Percentiles rank a stretch among this genome's conserved stretches.
These are phyloP conservation scores for Paraphoma sp. DNA, from an alignment of 2,329 filamentous ascomycete genomes.

Conservation along the genomic window DNA sequence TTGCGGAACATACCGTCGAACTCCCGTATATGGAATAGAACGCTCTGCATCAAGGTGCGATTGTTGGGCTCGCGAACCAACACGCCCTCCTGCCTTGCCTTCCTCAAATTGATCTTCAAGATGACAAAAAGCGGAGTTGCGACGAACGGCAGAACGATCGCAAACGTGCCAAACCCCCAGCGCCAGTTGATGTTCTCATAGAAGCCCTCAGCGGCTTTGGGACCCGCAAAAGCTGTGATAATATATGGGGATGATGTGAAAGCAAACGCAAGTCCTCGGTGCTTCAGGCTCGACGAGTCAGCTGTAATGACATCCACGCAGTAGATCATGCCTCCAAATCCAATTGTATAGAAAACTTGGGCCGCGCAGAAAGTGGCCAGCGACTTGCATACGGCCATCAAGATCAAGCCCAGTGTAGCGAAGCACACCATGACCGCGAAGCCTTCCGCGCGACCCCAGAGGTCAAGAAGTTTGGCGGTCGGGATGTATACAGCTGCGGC, in stretches of 20 bases:
- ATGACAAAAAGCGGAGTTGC: constrained; percentile 65
- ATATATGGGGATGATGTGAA: constrained; percentile 34
- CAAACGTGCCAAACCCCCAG: constrained; percentile 72
- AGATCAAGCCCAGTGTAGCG: constrained; percentile 56
- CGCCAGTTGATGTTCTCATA: constrained; percentile 44
- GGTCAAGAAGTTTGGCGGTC: constrained; percentile 47
- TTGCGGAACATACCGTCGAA: constrained; percentile 41
- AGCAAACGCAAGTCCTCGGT: constrained; percentile 66
- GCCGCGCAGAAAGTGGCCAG: constrained; percentile 48
- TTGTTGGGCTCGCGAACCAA: constrained; percentile 55
- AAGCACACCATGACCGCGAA: constrained; percentile 41
- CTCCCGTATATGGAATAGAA: constrained; percentile 50
- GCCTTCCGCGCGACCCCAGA: constrained; percentile 49
- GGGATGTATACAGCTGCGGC: constrained; percentile 46
- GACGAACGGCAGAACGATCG: constrained; percentile 67
- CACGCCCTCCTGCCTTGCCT: constrained; percentile 61
- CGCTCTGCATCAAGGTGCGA: constrained; percentile 51
- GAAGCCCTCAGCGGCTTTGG: constrained; percentile 52
- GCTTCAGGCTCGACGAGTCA: constrained; percentile 65
- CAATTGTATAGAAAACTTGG: constrained; percentile 53
- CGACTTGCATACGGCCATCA: constrained; percentile 69
- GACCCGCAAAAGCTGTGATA: constrained; percentile 15
- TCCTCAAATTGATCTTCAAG: constrained; percentile 58
- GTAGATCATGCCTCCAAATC: constrained; percentile 66
- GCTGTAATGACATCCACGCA: constrained; percentile 69